These are phyloP conservation scores for Brassica cretica DNA, from an alignment of 345 rosid genomes.

Conservation along the genomic window DNA sequence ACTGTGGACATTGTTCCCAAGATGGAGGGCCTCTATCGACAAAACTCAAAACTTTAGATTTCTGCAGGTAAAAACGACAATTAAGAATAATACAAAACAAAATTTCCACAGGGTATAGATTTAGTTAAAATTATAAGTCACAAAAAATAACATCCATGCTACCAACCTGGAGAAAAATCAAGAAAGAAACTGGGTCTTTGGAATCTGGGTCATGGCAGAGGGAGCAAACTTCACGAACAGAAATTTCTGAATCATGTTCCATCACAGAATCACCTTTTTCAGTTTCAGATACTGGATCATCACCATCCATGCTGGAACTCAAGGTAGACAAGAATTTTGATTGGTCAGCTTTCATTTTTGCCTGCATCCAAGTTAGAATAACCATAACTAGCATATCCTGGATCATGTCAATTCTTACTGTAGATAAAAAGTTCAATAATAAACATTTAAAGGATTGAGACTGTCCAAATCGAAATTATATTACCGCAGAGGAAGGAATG, in stretches of 20 bases:
- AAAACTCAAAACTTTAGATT: conserved; percentile 84
- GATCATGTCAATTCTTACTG: not conserved
- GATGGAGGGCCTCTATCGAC: conserved; percentile 68
- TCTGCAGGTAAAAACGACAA: conserved; percentile 52
- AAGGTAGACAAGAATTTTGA: conserved; percentile 77
- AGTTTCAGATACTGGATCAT: conserved; percentile 45
- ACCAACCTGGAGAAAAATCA: conserved; percentile 88
- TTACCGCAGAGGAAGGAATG: not conserved
- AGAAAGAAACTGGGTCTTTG: conserved; percentile 74
- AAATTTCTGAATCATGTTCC: conserved; percentile 44
- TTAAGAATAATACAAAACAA: conserved; percentile 25
- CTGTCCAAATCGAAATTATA: not conserved
- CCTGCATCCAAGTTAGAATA: conserved; percentile 56
- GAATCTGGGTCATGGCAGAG: conserved; percentile 87
- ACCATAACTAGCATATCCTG: conserved; percentile 30
- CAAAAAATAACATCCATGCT: conserved; percentile 21
- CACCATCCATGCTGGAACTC: conserved; percentile 50
- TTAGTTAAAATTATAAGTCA: conserved; percentile 3
- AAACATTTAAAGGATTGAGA: not conserved
- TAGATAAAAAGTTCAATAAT: conserved; percentile 16
- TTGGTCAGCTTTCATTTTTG: conserved; percentile 96
- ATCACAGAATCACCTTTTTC: conserved; percentile 50
- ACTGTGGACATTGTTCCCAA: conserved; percentile 58
- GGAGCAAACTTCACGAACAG: conserved; percentile 69
- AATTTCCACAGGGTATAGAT: conserved; percentile 6